A percentile compares a stretch with the other conserved stretches of the same genome.
phyloP scores from a whole-genome alignment of 371 early-diverging fungal genomes.

The Smittium mucronatum region DNA sequence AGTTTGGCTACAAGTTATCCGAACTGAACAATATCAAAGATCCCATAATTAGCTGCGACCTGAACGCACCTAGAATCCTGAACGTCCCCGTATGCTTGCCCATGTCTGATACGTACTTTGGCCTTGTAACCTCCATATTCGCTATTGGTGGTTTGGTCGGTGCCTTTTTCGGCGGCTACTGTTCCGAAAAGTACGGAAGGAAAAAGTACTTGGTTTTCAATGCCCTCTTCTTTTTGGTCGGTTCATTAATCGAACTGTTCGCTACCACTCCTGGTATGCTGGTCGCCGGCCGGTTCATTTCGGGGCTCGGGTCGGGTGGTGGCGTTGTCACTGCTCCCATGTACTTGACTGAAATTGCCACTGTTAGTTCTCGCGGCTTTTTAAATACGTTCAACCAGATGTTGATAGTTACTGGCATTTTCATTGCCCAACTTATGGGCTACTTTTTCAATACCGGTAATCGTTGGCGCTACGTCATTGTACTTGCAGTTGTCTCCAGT shows the following conservation, averaged over 20 bases:
- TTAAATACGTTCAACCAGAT: constrained; percentile 74
- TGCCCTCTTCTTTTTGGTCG: constrained; percentile 43
- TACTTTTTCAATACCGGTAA: constrained; percentile 42
- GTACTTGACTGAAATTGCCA: constrained; percentile 77
- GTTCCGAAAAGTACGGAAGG: constrained; percentile 62
- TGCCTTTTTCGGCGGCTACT: constrained; percentile 53
- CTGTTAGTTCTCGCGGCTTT: constrained; percentile 54
- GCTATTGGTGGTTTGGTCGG: constrained; percentile 72
- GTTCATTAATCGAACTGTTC: constrained; percentile 51
- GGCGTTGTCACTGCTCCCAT: constrained; percentile 72
- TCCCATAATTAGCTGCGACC: constrained; percentile 49
- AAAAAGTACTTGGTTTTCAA: constrained; percentile 51
- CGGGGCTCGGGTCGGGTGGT: constrained; percentile 73
- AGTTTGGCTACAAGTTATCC: constrained; percentile 71
- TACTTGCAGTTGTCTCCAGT: constrained; percentile 42
- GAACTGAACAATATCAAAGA: constrained; percentile 63
- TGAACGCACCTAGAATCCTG: constrained; percentile 1
- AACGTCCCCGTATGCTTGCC: constrained; percentile 59
- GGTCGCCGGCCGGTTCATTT: constrained; percentile 61
- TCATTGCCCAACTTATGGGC: constrained; percentile 51
- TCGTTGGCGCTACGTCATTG: constrained; percentile 51
- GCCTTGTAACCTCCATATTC: constrained; percentile 54
- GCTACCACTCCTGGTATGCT: constrained; percentile 39
- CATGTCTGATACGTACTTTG: constrained; percentile 61
- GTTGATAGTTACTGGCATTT: constrained; percentile 68